Base-by-base conservation (phyloP, 768 basidiomycete genomes). In the Lactarius deliciosus region DNA sequence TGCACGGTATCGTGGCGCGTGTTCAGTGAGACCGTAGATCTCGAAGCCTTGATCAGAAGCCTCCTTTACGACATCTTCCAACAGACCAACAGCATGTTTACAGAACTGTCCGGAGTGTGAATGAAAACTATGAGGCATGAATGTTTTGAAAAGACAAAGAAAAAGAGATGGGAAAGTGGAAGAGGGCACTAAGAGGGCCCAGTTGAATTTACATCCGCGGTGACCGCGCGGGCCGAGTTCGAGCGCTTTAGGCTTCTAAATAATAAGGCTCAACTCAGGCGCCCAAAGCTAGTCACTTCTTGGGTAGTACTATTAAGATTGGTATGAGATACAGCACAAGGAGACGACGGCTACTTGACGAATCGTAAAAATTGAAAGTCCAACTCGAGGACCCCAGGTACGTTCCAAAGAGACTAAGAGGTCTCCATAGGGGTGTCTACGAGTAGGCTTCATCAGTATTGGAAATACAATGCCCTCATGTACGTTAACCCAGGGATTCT, bases 81-180 rank as follows among this genome's bases (percentile, higher is more conserved):
- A 81, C 1, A 81, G 79, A 8, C 94, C 94, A 15, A 81, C 80
- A 3, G 94, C 96, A 74, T 98, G 96, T 69, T 86, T 88, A 80
- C 96, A 96, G 78, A 95, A 96, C 73, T 96, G 89, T 36, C 95
- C 94, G 0, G 93, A 96, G 73, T 97, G 94, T 22, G 91, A 94
- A 76, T 95, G 94, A 74, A 93, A 92, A 73, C 88, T 91, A 72
- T 85, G 79, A 65, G 87, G 88, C 85, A 86, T 86, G 58, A 36
- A 18, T 30, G 65, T 16, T 20, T 43, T 43, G 38, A 16, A 60
- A 60, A 22, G 18, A 40, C 38, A 40, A n/a, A 6, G 25, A 20
- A 18, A 53, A 50, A 47, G 5, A n/a, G 53, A 57, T 16, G 54
- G 30, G 28, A 60, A 65, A 13, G 32, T 6, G 9, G 8, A 36